Percentiles rank a stretch among this genome's conserved stretches.
These are phyloP conservation scores for Geoglossum glabrum DNA, from an alignment of 495 filamentous ascomycete genomes.

Conservation along the genomic window DNA sequence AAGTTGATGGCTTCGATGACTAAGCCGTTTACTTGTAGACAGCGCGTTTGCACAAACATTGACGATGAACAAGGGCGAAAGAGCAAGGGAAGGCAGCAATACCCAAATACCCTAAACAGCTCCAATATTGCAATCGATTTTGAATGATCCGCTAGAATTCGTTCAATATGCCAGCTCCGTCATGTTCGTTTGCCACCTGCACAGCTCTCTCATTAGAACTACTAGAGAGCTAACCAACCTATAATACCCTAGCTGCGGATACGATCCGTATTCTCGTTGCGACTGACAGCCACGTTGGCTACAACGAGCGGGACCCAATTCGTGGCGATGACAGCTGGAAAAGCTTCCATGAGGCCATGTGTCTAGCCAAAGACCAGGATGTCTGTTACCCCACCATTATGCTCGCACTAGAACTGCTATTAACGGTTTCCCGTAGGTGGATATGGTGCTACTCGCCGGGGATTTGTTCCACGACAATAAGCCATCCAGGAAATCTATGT, in stretches of 20 bases:
- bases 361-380: constrained; percentile 64
- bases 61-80: background rate
- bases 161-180: background rate
- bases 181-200: background rate
- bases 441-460: constrained; percentile 89
- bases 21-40: background rate
- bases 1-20: background rate
- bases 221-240: background rate
- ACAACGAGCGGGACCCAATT: constrained; percentile 78
- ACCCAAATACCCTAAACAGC: background rate
- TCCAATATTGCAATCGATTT: background rate
- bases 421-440: constrained; percentile 25
- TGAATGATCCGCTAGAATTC: background rate
- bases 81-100: background rate
- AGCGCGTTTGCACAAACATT: background rate
- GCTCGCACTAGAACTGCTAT: background rate
- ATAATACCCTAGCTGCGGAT: constrained; percentile 38
- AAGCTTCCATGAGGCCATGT: constrained; percentile 91
- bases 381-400: constrained; percentile 20
- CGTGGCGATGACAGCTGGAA: constrained; percentile 95
- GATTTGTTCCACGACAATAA: constrained; percentile 99
- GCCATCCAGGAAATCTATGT: constrained; percentile 89
- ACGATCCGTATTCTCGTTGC: constrained; percentile 88
- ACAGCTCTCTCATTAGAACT: background rate
- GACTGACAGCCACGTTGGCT: constrained; percentile 95